Evolutionary conservation across 108 stramenopile genomes (phyloP).

Genomic region (Nitzschia inconspicua): DNA sequence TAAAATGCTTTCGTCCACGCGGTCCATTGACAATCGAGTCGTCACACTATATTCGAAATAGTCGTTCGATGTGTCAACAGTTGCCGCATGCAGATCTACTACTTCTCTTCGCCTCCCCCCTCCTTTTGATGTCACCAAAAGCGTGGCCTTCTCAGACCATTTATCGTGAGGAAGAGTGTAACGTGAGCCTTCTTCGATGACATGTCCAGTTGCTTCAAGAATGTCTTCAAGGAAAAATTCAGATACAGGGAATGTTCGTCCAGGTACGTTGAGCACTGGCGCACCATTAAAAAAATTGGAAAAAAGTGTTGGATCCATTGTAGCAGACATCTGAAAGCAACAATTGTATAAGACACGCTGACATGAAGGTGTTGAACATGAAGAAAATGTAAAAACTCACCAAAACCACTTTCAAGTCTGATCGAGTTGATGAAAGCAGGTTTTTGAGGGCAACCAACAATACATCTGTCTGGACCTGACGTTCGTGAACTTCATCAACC

Average conservation of each 20-base stretch:
- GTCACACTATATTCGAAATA: conserved; percentile 63
- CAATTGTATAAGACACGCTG: not conserved
- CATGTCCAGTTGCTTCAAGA: conserved; percentile 73
- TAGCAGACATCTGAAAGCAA: conserved; percentile 83
- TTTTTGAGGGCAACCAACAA: conserved; percentile 80
- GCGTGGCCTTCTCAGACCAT: conserved; percentile 25
- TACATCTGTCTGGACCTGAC: conserved; percentile 77
- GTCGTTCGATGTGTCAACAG: conserved; percentile 28
- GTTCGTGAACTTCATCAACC: conserved; percentile 97
- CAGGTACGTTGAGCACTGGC: conserved; percentile 75
- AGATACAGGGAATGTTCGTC: conserved; percentile 79
- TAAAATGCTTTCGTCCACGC: conserved; percentile 65
- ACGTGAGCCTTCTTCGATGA: conserved; percentile 75
- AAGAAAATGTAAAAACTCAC: conserved; percentile 22
- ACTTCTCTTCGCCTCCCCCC: conserved; percentile 64
- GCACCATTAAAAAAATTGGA: conserved; percentile 67
- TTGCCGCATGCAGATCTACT: conserved; percentile 35
- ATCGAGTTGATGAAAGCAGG: conserved; percentile 53
- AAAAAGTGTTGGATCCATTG: conserved; percentile 76
- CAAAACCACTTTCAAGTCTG: conserved; percentile 70
- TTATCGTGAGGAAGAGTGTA: conserved; percentile 45
- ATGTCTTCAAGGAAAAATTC: conserved; percentile 84
- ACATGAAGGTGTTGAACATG: not conserved
- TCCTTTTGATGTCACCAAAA: conserved; percentile 57
- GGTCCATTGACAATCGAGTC: conserved; percentile 63